phyloP scores from a whole-genome alignment of 2,329 filamentous ascomycete genomes.

The Monosporascus sp. region DNA sequence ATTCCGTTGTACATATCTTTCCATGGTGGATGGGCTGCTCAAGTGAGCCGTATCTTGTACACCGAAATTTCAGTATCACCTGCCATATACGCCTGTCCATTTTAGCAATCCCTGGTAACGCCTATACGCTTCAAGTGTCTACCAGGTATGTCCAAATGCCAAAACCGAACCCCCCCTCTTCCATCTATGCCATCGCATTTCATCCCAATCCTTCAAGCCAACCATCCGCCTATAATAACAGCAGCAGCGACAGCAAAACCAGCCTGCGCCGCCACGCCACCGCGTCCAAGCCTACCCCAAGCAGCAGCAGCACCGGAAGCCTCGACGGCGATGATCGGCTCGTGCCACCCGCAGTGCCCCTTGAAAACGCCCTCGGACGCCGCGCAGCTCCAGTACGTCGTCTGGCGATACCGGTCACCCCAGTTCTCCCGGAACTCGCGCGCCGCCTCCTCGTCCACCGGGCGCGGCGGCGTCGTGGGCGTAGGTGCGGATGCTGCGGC shows the following conservation, averaged over 20 bases:
- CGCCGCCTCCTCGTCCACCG: conserved; percentile 13
- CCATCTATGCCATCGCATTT: too few species aligned
- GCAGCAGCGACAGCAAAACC: conserved; percentile 4
- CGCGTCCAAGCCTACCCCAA: conserved; percentile 4
- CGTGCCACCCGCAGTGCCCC: conserved; percentile 35
- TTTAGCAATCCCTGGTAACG: too few species aligned
- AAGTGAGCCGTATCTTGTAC: neutral
- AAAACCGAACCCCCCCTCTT: too few species aligned
- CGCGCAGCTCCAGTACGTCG: conserved; percentile 35
- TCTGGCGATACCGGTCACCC: conserved; percentile 25
- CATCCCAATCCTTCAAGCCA: too few species aligned
- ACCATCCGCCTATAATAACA: neutral
- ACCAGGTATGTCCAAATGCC: too few species aligned
- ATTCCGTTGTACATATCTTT: too few species aligned
- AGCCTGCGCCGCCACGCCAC: conserved; percentile 6
- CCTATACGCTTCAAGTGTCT: too few species aligned
- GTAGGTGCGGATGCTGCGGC: conserved; percentile 2
- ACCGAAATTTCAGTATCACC: neutral
- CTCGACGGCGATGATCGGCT: conserved; percentile 27
- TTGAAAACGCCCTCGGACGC: conserved; percentile 17
- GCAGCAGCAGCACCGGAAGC: conserved; percentile 8
- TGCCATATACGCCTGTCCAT: neutral
- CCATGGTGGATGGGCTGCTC: neutral
- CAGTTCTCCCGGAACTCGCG: conserved; percentile 10
- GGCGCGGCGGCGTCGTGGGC: conserved; percentile 12